Percentiles rank a stretch among this genome's conserved stretches.
Evolutionary conservation across 768 basidiomycete species (phyloP).

Genomic region (Lepiota brunneoincarnata): DNA sequence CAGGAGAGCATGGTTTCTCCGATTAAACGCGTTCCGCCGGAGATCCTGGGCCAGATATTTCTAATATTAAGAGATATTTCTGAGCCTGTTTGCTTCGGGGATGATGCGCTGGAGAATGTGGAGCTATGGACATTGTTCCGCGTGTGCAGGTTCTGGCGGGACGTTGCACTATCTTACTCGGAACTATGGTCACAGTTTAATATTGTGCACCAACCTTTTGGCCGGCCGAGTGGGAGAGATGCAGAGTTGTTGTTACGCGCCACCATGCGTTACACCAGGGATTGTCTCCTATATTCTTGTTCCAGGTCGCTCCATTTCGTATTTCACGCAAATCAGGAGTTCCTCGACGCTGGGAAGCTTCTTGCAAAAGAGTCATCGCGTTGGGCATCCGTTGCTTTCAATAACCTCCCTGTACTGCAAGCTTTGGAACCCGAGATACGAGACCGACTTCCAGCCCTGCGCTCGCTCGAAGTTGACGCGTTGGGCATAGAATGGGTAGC

Average conservation of each 20-base stretch:
- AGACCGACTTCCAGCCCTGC: neutral
- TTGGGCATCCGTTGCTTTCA: conserved; percentile 7
- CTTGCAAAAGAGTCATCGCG: neutral
- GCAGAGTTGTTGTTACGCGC: neutral
- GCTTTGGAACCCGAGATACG: conserved; percentile 1
- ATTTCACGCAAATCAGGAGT: neutral
- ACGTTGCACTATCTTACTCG: conserved; percentile 3
- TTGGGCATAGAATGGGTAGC: conserved; percentile 1
- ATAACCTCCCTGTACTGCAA: conserved; percentile 7
- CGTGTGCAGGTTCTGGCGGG: conserved; percentile 8
- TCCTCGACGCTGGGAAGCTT: neutral
- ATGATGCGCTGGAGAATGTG: conserved; percentile 6
- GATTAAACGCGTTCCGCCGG: conserved; percentile 17
- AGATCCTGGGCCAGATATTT: conserved; percentile 22
- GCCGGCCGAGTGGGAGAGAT: conserved; percentile 1
- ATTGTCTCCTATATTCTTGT: conserved; percentile 1
- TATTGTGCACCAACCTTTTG: conserved; percentile 1
- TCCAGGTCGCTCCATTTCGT: neutral
- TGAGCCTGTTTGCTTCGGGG: neutral
- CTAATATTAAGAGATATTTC: conserved; percentile 2
- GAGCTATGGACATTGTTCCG: conserved; percentile 3
- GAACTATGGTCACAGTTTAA: conserved; percentile 5
- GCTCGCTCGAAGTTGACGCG: neutral
- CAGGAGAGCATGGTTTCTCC: conserved; percentile 14
- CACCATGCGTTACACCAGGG: neutral